Conservation (phyloP, 1,139 yeast species). For the Suhomyces bolitotheri region DNA sequence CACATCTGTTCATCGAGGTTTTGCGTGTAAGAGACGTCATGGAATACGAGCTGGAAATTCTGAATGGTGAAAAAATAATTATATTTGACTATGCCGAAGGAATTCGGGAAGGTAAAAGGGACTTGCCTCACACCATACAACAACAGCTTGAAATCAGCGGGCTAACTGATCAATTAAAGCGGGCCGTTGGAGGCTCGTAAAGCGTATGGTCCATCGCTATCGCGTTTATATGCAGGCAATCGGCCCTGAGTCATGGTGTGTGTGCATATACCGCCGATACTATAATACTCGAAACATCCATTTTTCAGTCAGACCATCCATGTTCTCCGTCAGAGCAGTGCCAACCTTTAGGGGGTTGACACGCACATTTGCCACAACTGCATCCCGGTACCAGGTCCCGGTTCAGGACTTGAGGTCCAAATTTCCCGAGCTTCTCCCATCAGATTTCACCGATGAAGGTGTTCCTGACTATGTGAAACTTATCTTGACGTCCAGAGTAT, state of each 20-base stretch:
- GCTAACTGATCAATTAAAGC: constrained; percentile 6
- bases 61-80: constrained; percentile 3
- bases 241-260: too few relatives aligned
- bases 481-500: constrained; percentile 87
- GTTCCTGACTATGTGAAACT: constrained; percentile 90
- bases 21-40: constrained; percentile 13
- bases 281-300: not conserved
- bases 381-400: not conserved
- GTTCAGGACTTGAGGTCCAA: constrained; percentile 12
- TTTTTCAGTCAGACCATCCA: constrained; percentile 2
- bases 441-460: constrained; percentile 60
- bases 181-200: constrained; percentile 1
- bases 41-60: constrained; percentile 3
- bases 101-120: not conserved
- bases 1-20: constrained; percentile 14
- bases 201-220: too few relatives aligned
- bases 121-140: constrained; percentile 4
- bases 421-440: constrained; percentile 50
- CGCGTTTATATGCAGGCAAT: too few relatives aligned
- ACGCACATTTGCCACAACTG: not conserved
- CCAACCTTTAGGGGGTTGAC: not conserved
- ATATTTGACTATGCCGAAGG: constrained; percentile 4
- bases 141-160: constrained; percentile 12
- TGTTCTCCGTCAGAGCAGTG: constrained; percentile 4
- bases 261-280: not conserved